Base-by-base conservation (phyloP, 2,329 filamentous ascomycete genomes). In the Epichloe hybrida region DNA sequence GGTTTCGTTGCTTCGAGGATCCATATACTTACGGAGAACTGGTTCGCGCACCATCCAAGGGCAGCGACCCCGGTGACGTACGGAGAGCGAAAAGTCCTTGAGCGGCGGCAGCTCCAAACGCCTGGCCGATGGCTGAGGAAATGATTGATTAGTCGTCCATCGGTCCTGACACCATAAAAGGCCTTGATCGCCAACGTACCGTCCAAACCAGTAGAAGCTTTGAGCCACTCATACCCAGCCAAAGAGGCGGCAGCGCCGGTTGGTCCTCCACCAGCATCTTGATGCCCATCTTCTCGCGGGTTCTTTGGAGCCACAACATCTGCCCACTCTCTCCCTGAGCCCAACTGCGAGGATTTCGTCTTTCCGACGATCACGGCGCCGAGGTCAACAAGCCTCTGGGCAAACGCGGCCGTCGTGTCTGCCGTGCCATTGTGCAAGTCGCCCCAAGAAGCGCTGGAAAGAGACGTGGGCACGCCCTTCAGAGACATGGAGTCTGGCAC, bases 361-460 rank as follows among this genome's bases (percentile, higher is more conserved):
- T 77, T 79, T 3, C 76, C 75, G 0, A 79, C 64, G 9, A 79
- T 59, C 8, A 77, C 62, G 0, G 78, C 81, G 0, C 83, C 83
- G 2, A 77, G 71, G 49, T 80, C 73, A 3, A 84, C 69, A 0
- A 87, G 62, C 2, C 69, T 67, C 48, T 79, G 74, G 0, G 81
- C 70, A 1, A 74, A 68, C 0, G 71, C 59, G 0, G 76, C 74
- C 1, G 76, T 81, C 3, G 57, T 59, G 2, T 64, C 69, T 4
- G 60, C 60, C 0, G 69, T 65, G 3, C 69, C 58, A 1, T 69
- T 65, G 50, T 80, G 76, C 3, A 84, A 62, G 36, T 73, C 65
- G 21, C 72, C 72, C 69, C 75, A 84, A 2, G 79, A 74, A 35
- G 76, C 67, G 50, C 79, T 83, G 0, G 80, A 81, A 35, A 75